A percentile compares a stretch with the other conserved stretches of the same genome.
Conservation (phyloP, 2,329 filamentous ascomycete species). For the Aspergillus tubingensis region DNA sequence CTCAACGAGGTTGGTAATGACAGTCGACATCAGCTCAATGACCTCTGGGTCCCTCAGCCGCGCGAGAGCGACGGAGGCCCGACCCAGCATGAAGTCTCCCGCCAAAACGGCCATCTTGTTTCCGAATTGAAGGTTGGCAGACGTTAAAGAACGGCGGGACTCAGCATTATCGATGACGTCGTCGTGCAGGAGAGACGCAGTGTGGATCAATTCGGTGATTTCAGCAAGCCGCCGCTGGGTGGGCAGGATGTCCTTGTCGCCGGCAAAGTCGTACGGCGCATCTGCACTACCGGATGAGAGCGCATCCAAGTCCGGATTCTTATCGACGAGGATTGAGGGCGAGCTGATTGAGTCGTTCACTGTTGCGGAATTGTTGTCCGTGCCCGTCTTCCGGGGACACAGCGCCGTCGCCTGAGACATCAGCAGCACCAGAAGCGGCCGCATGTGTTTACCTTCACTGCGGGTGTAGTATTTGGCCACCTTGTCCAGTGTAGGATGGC, state of each 20-base stretch:
- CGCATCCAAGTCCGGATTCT: constrained; percentile 69
- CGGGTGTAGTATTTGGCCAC: constrained; percentile 98
- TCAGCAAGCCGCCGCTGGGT: constrained; percentile 89
- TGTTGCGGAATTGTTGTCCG: constrained; percentile 40
- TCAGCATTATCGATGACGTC: constrained; percentile 95
- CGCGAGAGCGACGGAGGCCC: constrained; percentile 90
- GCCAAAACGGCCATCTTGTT: constrained; percentile 99
- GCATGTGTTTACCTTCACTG: constrained; percentile 93
- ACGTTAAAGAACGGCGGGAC: constrained; percentile 78
- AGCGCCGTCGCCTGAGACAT: constrained; percentile 94
- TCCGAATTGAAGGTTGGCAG: constrained; percentile 91
- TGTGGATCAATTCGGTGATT: constrained; percentile 97
- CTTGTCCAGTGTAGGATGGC: constrained; percentile 89
- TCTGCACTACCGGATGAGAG: constrained; percentile 51
- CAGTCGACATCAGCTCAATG: constrained; percentile 88
- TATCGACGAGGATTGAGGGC: constrained; percentile 68
- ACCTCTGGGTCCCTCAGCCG: constrained; percentile 90
- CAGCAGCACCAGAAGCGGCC: constrained; percentile 89
- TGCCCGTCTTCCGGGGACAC: constrained; percentile 62
- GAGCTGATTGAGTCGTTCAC: constrained; percentile 65
- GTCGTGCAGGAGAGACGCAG: constrained; percentile 92
- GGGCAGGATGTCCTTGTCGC: constrained; percentile 72
- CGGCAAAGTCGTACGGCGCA: constrained; percentile 40
- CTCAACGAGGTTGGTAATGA: constrained; percentile 96
- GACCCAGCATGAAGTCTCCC: constrained; percentile 91